Base-by-base conservation (phyloP, 345 rosid species). In the Gossypium ekmanianum region DNA sequence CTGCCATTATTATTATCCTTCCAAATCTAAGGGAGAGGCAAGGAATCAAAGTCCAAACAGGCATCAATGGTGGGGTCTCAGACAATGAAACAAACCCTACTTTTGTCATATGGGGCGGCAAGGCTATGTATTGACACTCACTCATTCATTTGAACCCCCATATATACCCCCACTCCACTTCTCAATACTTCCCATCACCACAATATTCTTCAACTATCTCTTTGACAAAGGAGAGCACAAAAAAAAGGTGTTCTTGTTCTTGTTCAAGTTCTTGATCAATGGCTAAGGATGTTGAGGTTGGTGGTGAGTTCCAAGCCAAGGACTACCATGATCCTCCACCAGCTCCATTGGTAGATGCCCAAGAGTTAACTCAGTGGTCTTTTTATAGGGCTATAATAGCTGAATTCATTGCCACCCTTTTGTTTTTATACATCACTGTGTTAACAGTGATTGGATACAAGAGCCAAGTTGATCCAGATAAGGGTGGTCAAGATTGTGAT, bases 251-350 rank as follows among this genome's bases (percentile, higher is more conserved):
- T n/a, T 56, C 27, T 20, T 24, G 75, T 20, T 56, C n/a, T 72
- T 55, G 6, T 4, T 12, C 29, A 2, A 2, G 3, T 57, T 57
- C 3, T 57, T 20, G 61, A 57, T 22, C 22, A 57, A 89, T 89
- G 93, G 88, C 82, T 6, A 87, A 87, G 51, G 91, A 86, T 71
- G 69, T 76, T 10, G 89, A 87, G 75, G 86, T 80, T 75, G 73
- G 82, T 20, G 73, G 84, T 14, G 87, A 84, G 43, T 84, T 82
- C 76, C 82, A 69, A 29, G 57, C 87, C 22, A 85, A 78, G 79
- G 90, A 87, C 80, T 88, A 87, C 79, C 82, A 80, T 18, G 89
- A 87, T 72, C 91, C 91, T 2, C 85, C 93, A 1, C 88, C 91
- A 1, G 86, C 86, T 9, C 84, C 93, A 0, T 70, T 89, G 74